These are phyloP conservation scores for Rhodotorula sp. DNA, from an alignment of 1,284 basidiomycete species.

Conservation along the genomic window DNA sequence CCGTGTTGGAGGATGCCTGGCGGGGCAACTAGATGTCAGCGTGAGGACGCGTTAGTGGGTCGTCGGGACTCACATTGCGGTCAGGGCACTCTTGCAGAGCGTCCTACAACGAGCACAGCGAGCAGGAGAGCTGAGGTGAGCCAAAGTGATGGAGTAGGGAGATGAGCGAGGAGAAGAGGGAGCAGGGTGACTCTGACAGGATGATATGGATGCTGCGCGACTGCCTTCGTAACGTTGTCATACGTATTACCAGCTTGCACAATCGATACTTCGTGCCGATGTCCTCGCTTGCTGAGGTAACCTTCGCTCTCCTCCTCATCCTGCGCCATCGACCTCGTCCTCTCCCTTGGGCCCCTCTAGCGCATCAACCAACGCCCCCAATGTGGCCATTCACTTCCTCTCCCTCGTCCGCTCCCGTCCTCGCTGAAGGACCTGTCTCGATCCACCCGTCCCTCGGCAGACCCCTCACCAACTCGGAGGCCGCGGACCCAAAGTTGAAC, in stretches of 20 bases:
- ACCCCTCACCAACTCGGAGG: conserved; percentile 31
- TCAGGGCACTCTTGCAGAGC: background rate
- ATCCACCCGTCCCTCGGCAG: conserved; percentile 16
- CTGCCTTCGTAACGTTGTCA: too few relatives aligned
- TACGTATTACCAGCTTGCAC: too few relatives aligned
- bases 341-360: too few relatives aligned
- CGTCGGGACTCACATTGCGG: background rate
- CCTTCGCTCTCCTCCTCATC: background rate
- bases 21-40: background rate
- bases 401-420: background rate
- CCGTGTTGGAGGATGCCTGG: background rate
- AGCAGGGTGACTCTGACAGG: too few relatives aligned
- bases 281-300: background rate
- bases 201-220: too few relatives aligned
- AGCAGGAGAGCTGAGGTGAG: background rate
- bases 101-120: background rate
- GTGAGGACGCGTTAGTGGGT: background rate
- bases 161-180: background rate
- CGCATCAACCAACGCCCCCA: background rate
- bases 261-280: too few relatives aligned
- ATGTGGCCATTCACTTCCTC: conserved; percentile 26
- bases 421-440: conserved; percentile 2
- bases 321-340: background rate
- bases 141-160: background rate
- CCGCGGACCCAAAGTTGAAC: conserved; percentile 54